These are phyloP conservation scores for Aspergillus bertholletiae DNA, from an alignment of 495 filamentous ascomycete genomes.

Conservation along the genomic window DNA sequence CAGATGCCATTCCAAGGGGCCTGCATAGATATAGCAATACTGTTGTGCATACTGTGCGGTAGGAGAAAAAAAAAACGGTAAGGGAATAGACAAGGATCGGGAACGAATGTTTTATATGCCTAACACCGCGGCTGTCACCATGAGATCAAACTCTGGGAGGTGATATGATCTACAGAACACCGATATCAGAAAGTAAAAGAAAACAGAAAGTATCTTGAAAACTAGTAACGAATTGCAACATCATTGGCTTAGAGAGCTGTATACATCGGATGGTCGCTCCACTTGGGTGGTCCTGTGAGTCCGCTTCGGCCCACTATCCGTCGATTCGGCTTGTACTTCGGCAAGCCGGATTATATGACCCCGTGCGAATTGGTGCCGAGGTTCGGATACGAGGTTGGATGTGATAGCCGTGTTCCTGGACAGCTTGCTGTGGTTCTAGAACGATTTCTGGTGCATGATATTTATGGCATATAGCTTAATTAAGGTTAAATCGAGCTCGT, in stretches of 20 bases:
- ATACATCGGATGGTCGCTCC: neutral
- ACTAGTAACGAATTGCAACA: neutral
- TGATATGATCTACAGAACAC: neutral
- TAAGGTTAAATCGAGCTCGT: neutral
- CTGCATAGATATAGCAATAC: too few relatives aligned
- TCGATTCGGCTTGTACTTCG: neutral
- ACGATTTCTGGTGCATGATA: neutral
- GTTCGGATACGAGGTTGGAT: neutral
- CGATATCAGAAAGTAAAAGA: neutral
- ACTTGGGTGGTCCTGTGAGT: neutral
- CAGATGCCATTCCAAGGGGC: neutral
- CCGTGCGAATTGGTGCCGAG: neutral
- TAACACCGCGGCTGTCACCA: neutral
- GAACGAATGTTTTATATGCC: neutral
- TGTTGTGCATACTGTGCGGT: neutral
- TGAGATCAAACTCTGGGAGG: neutral
- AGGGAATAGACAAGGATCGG: neutral
- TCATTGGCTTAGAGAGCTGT: neutral
- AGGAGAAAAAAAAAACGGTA: neutral
- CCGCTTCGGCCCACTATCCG: neutral
- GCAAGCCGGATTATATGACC: conserved; percentile 1
- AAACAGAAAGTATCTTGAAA: neutral
- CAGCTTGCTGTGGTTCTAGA: neutral
- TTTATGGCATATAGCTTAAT: neutral
- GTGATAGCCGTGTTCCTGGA: neutral